Evolutionary conservation across 768 basidiomycete species (phyloP).

Genomic region (Sistotremastrum niveocremeum): DNA sequence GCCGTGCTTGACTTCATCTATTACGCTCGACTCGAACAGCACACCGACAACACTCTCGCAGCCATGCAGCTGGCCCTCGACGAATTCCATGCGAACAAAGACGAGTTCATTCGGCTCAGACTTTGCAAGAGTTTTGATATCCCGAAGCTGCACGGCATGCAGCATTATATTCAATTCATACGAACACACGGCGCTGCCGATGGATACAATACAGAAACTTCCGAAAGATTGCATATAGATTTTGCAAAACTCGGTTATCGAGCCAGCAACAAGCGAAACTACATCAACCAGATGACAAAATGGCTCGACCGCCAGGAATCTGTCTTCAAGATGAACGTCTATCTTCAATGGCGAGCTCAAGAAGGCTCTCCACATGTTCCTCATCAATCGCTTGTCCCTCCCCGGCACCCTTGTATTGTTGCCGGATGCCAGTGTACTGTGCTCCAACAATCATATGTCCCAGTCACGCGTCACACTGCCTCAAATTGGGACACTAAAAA

Average conservation of each 20-base stretch:
- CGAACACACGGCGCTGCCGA: conserved; percentile 10
- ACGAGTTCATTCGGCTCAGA: conserved; percentile 11
- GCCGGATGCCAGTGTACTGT: too few relatives aligned
- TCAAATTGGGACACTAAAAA: too few relatives aligned
- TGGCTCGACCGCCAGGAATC: conserved; percentile 6
- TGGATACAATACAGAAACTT: conserved; percentile 16
- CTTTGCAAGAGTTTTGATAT: conserved; percentile 17
- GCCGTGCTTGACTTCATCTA: conserved; percentile 16
- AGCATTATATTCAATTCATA: conserved; percentile 14
- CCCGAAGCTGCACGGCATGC: conserved; percentile 15
- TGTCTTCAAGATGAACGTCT: neutral
- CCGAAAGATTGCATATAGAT: conserved; percentile 29
- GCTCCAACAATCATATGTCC: too few relatives aligned
- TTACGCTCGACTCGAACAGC: conserved; percentile 14
- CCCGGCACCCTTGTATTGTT: too few relatives aligned
- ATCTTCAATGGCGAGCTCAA: conserved; percentile 4
- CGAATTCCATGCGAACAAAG: conserved; percentile 17
- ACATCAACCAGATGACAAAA: conserved; percentile 10
- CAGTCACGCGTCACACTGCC: too few relatives aligned
- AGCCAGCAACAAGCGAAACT: conserved; percentile 13
- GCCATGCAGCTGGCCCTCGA: conserved; percentile 7
- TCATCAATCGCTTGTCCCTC: too few relatives aligned
- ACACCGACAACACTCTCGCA: conserved; percentile 10
- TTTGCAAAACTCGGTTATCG: conserved; percentile 22
- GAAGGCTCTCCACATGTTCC: too few relatives aligned